A percentile compares a stretch with the other conserved stretches of the same genome.
These are phyloP conservation scores for Chrysosporium keratinophilum DNA, from an alignment of 2,329 filamentous ascomycete species.

Conservation along the genomic window DNA sequence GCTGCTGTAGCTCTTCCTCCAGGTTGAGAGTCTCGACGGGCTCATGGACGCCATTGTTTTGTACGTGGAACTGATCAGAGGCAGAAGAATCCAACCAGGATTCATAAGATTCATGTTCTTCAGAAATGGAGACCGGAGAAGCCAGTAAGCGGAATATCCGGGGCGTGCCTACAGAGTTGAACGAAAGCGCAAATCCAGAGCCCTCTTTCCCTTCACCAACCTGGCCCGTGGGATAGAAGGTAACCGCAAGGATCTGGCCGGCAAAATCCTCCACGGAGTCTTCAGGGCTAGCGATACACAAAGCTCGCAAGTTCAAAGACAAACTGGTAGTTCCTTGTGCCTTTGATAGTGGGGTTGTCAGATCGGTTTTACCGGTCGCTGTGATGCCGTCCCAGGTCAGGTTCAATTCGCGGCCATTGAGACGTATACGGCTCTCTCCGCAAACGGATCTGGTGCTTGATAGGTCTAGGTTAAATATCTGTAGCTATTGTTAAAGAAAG, in stretches of 20 bases:
- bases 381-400: slow-evolving; percentile 20
- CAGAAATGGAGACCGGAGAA: slow-evolving; percentile 19
- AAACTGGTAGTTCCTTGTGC: slow-evolving; percentile 16
- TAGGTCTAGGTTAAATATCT: slow-evolving; percentile 24
- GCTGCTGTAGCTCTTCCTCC: slow-evolving; percentile 20
- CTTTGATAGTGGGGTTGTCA: slow-evolving; percentile 19
- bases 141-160: slow-evolving; percentile 23
- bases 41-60: background rate
- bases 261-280: slow-evolving; percentile 16
- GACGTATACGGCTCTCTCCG: slow-evolving; percentile 19
- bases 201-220: slow-evolving; percentile 16
- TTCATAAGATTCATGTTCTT: slow-evolving; percentile 18
- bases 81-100: slow-evolving; percentile 18
- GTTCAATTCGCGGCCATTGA: slow-evolving; percentile 24
- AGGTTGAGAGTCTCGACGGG: slow-evolving; percentile 11
- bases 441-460: slow-evolving; percentile 22
- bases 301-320: slow-evolving; percentile 21
- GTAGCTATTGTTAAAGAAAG: slow-evolving; percentile 8
- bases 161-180: slow-evolving; percentile 22
- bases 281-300: slow-evolving; percentile 22
- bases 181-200: slow-evolving; percentile 29
- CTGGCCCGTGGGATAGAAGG: slow-evolving; percentile 19
- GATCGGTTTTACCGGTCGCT: slow-evolving; percentile 20
- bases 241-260: slow-evolving; percentile 24
- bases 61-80: slow-evolving; percentile 7